Evolutionary conservation across 2,329 filamentous ascomycete genomes (phyloP).

Genomic region (Penicillium thymicola): DNA sequence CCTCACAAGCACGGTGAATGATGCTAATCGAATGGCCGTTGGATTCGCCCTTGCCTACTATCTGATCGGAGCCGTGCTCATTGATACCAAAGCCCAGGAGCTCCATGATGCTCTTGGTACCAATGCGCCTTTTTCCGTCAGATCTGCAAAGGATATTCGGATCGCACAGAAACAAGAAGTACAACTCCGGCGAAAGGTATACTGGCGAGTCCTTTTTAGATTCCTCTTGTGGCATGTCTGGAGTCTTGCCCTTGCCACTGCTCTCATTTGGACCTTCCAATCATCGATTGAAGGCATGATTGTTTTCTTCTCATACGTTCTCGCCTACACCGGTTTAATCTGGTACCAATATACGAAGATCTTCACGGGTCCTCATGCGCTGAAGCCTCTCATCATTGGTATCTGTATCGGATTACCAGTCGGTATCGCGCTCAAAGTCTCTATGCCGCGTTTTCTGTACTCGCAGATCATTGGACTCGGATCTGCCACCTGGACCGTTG

Average conservation of each 20-base stretch:
- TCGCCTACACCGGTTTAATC: conserved; percentile 52
- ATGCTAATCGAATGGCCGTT: conserved; percentile 46
- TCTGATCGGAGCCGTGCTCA: conserved; percentile 54
- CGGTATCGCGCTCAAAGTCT: conserved; percentile 45
- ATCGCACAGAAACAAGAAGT: conserved; percentile 46
- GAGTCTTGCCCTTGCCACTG: conserved; percentile 50
- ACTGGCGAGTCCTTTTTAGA: conserved; percentile 50
- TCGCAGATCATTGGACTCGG: conserved; percentile 50
- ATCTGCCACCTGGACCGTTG: conserved; percentile 51
- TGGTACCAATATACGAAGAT: conserved; percentile 56
- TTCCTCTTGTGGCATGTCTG: conserved; percentile 53
- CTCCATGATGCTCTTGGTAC: conserved; percentile 47
- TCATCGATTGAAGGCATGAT: conserved; percentile 41
- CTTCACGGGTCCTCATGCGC: conserved; percentile 49
- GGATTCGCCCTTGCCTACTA: conserved; percentile 59
- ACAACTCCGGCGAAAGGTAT: conserved; percentile 48
- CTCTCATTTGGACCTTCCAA: conserved; percentile 54
- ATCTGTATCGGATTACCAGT: conserved; percentile 46
- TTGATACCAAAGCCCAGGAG: conserved; percentile 55
- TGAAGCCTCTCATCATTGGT: conserved; percentile 49
- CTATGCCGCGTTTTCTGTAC: conserved; percentile 43
- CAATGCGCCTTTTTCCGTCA: conserved; percentile 41
- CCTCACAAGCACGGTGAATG: conserved; percentile 34
- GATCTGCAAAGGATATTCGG: conserved; percentile 43
- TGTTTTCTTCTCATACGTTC: conserved; percentile 51